A percentile compares a stretch with the other conserved stretches of the same genome.
Conservation (phyloP, 148 eudicot species). For the Persicaria tinctoria region DNA sequence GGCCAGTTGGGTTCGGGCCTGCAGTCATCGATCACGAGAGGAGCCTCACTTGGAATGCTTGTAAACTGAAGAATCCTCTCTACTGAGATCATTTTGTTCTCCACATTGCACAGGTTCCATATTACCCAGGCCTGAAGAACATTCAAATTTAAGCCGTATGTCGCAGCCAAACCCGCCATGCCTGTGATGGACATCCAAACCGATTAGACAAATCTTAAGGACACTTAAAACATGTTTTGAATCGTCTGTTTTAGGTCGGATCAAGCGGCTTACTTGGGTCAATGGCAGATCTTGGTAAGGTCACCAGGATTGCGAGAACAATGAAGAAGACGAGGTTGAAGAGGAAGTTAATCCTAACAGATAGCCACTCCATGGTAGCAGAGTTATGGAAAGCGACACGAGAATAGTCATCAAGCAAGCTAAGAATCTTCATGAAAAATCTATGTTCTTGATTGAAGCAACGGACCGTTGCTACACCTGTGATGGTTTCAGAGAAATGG, state of each 20-base stretch:
- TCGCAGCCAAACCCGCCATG: constrained; percentile 75
- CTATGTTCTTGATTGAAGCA: constrained; percentile 71
- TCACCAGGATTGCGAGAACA: constrained; percentile 68
- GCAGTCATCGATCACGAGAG: constrained; percentile 37
- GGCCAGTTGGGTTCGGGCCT: constrained; percentile 74
- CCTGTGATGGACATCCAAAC: constrained; percentile 31
- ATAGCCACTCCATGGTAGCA: constrained; percentile 92
- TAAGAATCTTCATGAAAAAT: constrained; percentile 38
- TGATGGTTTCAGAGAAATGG: constrained; percentile 68
- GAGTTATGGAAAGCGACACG: constrained; percentile 74
- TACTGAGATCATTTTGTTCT: constrained; percentile 91
- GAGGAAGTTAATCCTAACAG: constrained; percentile 62
- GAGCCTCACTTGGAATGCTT: constrained; percentile 66
- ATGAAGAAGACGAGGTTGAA: constrained; percentile 78
- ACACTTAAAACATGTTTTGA: not conserved
- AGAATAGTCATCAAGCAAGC: constrained; percentile 64
- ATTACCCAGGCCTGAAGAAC: constrained; percentile 87
- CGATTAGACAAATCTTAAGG: not conserved
- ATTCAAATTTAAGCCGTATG: constrained; percentile 67
- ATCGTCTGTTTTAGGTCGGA: not conserved
- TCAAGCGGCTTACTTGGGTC: constrained; percentile 55
- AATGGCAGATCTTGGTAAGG: constrained; percentile 65
- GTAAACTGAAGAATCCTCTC: constrained; percentile 76
- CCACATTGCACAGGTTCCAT: constrained; percentile 94
- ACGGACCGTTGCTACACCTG: constrained; percentile 63